Evolutionary conservation across 2,329 filamentous ascomycete genomes (phyloP).

Genomic region (Penicillium hesseltinei): DNA sequence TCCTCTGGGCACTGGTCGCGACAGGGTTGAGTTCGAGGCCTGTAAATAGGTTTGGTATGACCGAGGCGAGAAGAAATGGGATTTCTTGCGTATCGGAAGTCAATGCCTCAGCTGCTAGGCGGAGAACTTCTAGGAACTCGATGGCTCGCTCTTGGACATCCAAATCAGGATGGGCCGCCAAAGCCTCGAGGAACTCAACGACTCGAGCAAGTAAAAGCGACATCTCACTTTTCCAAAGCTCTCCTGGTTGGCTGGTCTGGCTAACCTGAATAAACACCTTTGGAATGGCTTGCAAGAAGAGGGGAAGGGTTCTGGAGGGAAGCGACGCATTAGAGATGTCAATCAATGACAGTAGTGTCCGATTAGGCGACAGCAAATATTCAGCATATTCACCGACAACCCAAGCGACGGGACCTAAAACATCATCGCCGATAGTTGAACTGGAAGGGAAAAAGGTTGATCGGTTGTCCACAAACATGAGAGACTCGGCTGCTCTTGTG

Average conservation of each 20-base stretch:
- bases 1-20: conserved; percentile 74
- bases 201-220: conserved; percentile 78
- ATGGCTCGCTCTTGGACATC: conserved; percentile 95
- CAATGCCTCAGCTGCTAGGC: conserved; percentile 76
- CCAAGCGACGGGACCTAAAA: conserved; percentile 77
- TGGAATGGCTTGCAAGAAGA: conserved; percentile 77
- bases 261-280: conserved; percentile 79
- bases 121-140: conserved; percentile 86
- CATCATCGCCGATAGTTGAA: conserved; percentile 56
- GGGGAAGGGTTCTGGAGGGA: conserved; percentile 67
- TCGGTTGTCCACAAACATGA: conserved; percentile 61
- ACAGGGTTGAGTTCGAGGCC: conserved; percentile 92
- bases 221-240: conserved; percentile 68
- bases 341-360: conserved; percentile 70
- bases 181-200: conserved; percentile 74
- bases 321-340: conserved; percentile 61
- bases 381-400: conserved; percentile 82
- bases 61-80: conserved; percentile 82
- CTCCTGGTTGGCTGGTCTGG: conserved; percentile 67
- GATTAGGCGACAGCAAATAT: conserved; percentile 68
- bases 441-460: conserved; percentile 57
- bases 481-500: conserved; percentile 75
- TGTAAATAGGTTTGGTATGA: conserved; percentile 81
- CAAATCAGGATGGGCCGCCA: conserved; percentile 78
- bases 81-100: conserved; percentile 53